Evolutionary conservation across 2,329 filamentous ascomycete genomes (phyloP), one percentile per base, ranked within the genome.

Genomic region (Hypoxylon sp.): DNA sequence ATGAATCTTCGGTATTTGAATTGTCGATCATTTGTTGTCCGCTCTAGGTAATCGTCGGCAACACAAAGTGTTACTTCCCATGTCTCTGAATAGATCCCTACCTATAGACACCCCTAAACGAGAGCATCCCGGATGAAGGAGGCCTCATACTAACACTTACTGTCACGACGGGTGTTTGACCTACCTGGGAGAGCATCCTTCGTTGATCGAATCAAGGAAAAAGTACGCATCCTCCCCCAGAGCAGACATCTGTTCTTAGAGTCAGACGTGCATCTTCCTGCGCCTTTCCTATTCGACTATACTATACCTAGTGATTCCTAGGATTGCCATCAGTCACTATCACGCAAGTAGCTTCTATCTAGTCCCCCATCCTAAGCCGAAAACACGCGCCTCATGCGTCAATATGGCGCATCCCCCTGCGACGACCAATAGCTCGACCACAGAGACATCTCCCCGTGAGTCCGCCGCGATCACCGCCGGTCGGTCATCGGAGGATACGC

Each of bases 131-230:
- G 17, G 44, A 52, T 37, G 32, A 54, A 50, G 56, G 56, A 54
- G 52, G 47, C 28, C 52, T 56, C 22, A n/a, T 56, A 28, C 22
- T n/a, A 37, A 32, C 30, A 52, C 44, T 49, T 56, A 46, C 34
- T 28, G 26, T 43, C 49, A 30, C 48, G 43, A 30, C 34, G 30
- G 24, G 52, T 24, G 32, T 46, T 26, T 22, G 32, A 43, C 46
- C 19, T 56, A 60, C 56, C 56, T 56, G 53, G 61, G 51, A 28
- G 41, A 53, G 37, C 52, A 47, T 50, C 58, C 22, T 56, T 56
- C 30, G 39, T 37, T 30, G 24, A 52, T n/a, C n/a, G n/a, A 39
- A 7, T 22, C 24, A 51, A 28, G 26, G 37, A 43, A 56, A 26
- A 26, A 19, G 37, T 39, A n/a, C 46, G 3, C 15, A 30, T 20